Evolutionary conservation across 2,329 filamentous ascomycete species (phyloP).

Genomic region (Colletotrichum orbiculare): DNA sequence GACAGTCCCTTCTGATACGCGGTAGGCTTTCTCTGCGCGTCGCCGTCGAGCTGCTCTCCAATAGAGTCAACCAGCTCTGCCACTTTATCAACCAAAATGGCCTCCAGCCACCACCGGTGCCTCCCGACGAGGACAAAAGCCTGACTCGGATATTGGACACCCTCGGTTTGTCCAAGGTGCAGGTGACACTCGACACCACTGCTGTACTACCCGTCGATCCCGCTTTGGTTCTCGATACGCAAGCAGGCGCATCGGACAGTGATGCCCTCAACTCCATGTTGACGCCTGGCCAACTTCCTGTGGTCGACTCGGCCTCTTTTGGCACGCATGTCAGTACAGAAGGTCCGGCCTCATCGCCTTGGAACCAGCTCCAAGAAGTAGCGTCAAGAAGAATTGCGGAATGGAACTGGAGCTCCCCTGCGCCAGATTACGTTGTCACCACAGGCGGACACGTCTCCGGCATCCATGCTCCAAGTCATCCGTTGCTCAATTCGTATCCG

Average conservation of each 20-base stretch:
- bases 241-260: background rate
- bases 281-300: background rate
- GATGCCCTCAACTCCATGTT: background rate
- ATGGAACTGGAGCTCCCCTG: slow-evolving; percentile 18
- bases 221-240: background rate
- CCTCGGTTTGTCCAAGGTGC: slow-evolving; percentile 10
- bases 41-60: slow-evolving; percentile 21
- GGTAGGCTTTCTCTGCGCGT: slow-evolving; percentile 24
- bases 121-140: slow-evolving; percentile 35
- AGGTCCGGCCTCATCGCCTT: background rate
- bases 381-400: background rate
- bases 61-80: slow-evolving; percentile 39
- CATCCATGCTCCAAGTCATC: slow-evolving; percentile 5
- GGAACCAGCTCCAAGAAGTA: background rate
- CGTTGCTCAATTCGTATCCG: slow-evolving; percentile 5
- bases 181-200: background rate
- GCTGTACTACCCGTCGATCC: slow-evolving; percentile 1
- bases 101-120: slow-evolving; percentile 51
- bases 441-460: slow-evolving; percentile 3
- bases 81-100: slow-evolving; percentile 54
- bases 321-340: background rate
- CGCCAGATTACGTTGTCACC: background rate
- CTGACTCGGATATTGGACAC: slow-evolving; percentile 21
- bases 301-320: background rate
- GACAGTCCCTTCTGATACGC: background rate